Evolutionary conservation across 2,329 filamentous ascomycete species (phyloP), one percentile per base, ranked within the genome.

Genomic region (Leptographium galeiforme): DNA sequence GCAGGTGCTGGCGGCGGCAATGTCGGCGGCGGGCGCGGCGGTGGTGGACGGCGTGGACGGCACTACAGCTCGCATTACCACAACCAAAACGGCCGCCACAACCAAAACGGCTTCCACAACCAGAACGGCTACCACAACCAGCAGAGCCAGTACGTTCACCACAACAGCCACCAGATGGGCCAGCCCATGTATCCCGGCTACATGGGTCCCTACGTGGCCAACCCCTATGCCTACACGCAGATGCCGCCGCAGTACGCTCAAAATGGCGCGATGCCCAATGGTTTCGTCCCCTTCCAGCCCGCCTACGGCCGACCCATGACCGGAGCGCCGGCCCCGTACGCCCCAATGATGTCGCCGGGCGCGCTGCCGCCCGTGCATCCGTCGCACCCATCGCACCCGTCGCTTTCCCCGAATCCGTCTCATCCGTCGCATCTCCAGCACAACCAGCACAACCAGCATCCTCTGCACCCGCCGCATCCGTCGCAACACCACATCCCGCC

Each of bases 181-280:
- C 70, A 69, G 64, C 67, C 62, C 59, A 62, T 79, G 68, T 79
- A 79, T 63, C 67, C 69, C 56, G 65, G 64, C 60, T 79, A 78
- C 63, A 71, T 74, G 64, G 65, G 69, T 61, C 69, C 72, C 8
- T 81, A 81, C 63, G 66, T 69, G 62, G 63, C 63, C 59, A 48
- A 54, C 30, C 60, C 67, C 59, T 79, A 77, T 25, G 58, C 41
- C 62, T 76, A 74, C 57, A 71, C 74, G 36, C 77, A 74, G 59
- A 75, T 82, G 67, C 73, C 78, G 54, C 76, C 77, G 57, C 79
- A 70, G 49, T 79, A 85, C n/a, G 34, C 43, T 61, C 81, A 80
- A 62, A 73, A 70, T 58, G 68, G 66, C 16, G 69, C 63, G 46
- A 72, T 78, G 61, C 64, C 68, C 8, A 58, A 58, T 19, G 69